These are phyloP conservation scores for Geosmithia morbida DNA, from an alignment of 2,329 filamentous ascomycete genomes.

Conservation along the genomic window DNA sequence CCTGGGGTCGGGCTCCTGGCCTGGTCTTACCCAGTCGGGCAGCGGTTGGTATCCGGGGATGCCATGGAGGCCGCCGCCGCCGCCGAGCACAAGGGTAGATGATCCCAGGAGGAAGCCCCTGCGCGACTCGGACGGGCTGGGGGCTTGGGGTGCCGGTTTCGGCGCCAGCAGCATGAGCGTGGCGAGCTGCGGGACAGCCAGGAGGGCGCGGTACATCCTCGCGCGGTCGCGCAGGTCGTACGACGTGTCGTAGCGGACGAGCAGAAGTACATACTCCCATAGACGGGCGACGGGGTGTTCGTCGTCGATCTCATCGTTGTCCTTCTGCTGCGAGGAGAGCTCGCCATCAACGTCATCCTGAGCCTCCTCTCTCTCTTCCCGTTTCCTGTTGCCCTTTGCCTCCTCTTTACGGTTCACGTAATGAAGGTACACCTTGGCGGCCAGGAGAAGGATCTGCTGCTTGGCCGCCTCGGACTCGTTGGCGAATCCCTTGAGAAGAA, in stretches of 20 bases:
- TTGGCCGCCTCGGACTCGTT: conserved; percentile 78
- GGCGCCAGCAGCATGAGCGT: conserved; percentile 83
- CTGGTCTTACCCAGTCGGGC: conserved; percentile 72
- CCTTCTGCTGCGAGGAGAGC: conserved; percentile 6
- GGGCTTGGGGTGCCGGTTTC: conserved; percentile 83
- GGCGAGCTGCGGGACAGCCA: conserved; percentile 74
- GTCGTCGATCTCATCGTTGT: conserved; percentile 17
- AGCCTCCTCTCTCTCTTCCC: not conserved
- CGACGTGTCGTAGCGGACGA: conserved; percentile 85
- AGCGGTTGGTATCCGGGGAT: conserved; percentile 66
- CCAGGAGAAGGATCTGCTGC: conserved; percentile 80
- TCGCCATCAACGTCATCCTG: not conserved
- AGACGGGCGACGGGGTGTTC: conserved; percentile 58
- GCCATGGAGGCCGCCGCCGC: conserved; percentile 55
- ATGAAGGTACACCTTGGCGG: conserved; percentile 93
- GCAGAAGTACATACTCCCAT: conserved; percentile 72
- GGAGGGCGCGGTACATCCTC: conserved; percentile 72
- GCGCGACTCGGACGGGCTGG: conserved; percentile 74
- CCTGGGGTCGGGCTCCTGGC: conserved; percentile 62
- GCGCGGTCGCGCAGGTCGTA: conserved; percentile 90
- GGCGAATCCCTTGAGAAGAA: conserved; percentile 72
- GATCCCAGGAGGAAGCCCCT: conserved; percentile 70
- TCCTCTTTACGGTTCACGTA: conserved; percentile 55
- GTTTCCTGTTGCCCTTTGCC: conserved; percentile 6
- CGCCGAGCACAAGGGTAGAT: conserved; percentile 64